phyloP scores from a whole-genome alignment of 1,139 yeast genomes.

The Sugiyamaella pinicola region DNA sequence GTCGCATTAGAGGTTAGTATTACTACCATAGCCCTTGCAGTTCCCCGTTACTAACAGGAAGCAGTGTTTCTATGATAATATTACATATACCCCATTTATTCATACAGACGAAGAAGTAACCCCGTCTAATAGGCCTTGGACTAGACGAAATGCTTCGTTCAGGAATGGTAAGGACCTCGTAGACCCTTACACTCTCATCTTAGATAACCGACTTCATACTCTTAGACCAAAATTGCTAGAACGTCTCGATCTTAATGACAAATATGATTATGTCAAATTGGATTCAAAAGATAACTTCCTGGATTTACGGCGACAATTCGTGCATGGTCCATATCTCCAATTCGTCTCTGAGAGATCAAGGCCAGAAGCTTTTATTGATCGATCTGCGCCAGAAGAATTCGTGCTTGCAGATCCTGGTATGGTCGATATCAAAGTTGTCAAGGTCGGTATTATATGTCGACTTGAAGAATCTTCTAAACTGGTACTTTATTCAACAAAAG shows the following conservation, averaged over 20 bases:
- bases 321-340: conserved; percentile 43
- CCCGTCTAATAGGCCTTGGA: conserved; percentile 22
- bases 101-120: conserved; percentile 43
- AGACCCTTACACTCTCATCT: conserved; percentile 46
- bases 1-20: conserved; percentile 45
- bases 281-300: conserved; percentile 35
- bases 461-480: conserved; percentile 43
- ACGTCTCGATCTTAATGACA: conserved; percentile 37
- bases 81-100: conserved; percentile 57
- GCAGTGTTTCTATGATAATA: conserved; percentile 62
- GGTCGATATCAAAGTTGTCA: conserved; percentile 45
- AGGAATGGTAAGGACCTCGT: conserved; percentile 39
- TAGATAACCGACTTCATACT: conserved; percentile 42
- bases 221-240: conserved; percentile 42
- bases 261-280: conserved; percentile 36
- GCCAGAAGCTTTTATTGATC: conserved; percentile 42
- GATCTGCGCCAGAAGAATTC: conserved; percentile 35
- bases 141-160: conserved; percentile 33
- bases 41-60: conserved; percentile 22
- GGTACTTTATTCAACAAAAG: conserved; percentile 38
- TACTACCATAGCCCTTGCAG: no score
- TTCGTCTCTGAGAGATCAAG: conserved; percentile 43
- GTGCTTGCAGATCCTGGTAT: conserved; percentile 43
- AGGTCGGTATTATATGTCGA: conserved; percentile 44
- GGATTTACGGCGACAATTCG: conserved; percentile 38